These are phyloP conservation scores for Brachypodium distachyon DNA, from an alignment of 202 grass and related monocot species.

Conservation along the genomic window DNA sequence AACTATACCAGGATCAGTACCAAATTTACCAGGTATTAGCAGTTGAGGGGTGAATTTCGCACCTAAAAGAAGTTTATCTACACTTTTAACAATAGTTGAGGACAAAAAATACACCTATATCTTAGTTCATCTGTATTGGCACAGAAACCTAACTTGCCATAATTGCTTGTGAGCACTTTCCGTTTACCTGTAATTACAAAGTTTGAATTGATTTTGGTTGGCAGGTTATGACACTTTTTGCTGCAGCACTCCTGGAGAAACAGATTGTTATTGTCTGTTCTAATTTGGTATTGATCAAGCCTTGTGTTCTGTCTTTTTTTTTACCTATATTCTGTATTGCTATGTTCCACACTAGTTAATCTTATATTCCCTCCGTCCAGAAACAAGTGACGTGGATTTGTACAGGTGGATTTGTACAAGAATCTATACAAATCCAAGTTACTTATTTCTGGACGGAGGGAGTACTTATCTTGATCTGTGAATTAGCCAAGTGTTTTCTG, in stretches of 20 bases:
- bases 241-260: slow-evolving; percentile 91
- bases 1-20: no score
- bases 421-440: no score
- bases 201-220: slow-evolving; percentile 33
- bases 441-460: no score
- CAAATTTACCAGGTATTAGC: no score
- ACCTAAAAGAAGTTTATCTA: no score
- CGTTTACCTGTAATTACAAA: slow-evolving; percentile 24
- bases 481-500: background rate
- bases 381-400: no score
- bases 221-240: slow-evolving; percentile 87
- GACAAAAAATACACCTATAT: no score
- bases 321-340: slow-evolving; percentile 3
- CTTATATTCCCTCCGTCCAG: no score
- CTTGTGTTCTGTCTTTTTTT: background rate
- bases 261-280: slow-evolving; percentile 87
- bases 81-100: no score
- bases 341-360: background rate
- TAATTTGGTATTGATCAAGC: slow-evolving; percentile 65
- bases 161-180: background rate
- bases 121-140: background rate
- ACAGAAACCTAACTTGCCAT: background rate
- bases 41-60: no score
- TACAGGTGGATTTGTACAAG: no score
- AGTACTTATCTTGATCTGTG: background rate